Conservation (phyloP, 257 asterid genomes). For the Salvia miltiorrhiza region DNA sequence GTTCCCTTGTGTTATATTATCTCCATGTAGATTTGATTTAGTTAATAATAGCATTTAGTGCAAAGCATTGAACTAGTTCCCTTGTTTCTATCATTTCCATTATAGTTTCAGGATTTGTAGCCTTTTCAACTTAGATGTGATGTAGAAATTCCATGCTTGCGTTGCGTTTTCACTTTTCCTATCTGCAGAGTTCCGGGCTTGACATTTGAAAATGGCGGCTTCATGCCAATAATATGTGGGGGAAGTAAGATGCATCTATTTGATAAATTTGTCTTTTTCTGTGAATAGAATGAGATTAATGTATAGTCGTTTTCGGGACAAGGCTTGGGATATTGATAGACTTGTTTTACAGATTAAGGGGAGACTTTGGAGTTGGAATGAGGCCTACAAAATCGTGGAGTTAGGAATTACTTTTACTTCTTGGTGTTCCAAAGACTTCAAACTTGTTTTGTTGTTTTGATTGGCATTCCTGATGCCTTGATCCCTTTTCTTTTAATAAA, state of each 20-base stretch:
- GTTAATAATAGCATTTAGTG: background rate
- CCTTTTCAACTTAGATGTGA: slow-evolving; percentile 3
- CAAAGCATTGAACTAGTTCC: background rate
- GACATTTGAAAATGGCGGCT: background rate
- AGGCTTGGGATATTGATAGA: no score
- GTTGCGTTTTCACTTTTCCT: background rate
- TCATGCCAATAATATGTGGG: background rate
- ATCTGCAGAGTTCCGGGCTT: background rate
- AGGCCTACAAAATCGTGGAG: no score
- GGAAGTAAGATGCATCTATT: background rate
- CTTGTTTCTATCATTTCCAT: background rate
- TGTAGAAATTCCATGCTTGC: background rate
- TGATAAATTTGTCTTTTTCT: background rate
- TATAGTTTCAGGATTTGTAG: slow-evolving; percentile 14
- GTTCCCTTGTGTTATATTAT: slow-evolving; percentile 14
- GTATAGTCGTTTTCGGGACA: no score
- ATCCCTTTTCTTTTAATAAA: no score
- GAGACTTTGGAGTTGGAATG: no score
- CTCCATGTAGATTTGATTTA: background rate
- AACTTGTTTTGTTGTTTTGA: no score
- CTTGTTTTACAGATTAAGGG: no score
- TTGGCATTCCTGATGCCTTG: no score
- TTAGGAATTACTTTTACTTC: no score
- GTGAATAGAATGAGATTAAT: no score
- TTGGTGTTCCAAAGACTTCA: no score